Conservation (phyloP, 768 basidiomycete genomes). For the Daedaleopsis sinensis region DNA sequence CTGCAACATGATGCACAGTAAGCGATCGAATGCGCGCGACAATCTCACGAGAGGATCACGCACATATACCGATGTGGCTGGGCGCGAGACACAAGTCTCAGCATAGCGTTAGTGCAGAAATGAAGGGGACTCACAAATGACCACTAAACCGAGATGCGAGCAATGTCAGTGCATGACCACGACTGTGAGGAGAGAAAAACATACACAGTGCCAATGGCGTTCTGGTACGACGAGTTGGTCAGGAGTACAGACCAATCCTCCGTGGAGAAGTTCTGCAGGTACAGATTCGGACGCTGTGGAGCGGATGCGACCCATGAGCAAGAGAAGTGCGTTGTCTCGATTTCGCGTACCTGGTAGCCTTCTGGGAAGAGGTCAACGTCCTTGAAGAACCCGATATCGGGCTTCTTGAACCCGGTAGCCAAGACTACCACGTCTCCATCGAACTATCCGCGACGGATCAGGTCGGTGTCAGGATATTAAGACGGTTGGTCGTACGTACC, state of each 20-base stretch:
- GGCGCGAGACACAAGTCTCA: not conserved
- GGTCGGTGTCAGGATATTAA: not conserved
- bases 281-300: slow-evolving; percentile 47
- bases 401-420: slow-evolving; percentile 56
- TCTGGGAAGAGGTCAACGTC: slow-evolving; percentile 53
- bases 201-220: slow-evolving; percentile 47
- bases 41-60: slow-evolving; percentile 9
- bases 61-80: slow-evolving; percentile 59
- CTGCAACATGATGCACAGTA: slow-evolving; percentile 20
- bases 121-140: slow-evolving; percentile 40
- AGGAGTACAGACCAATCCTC: slow-evolving; percentile 55
- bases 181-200: slow-evolving; percentile 4
- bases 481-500: slow-evolving; percentile 10
- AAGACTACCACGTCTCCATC: slow-evolving; percentile 52
- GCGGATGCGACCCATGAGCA: not conserved
- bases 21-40: too few relatives aligned
- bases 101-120: not conserved
- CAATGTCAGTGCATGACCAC: not conserved
- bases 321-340: not conserved
- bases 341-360: slow-evolving; percentile 42
- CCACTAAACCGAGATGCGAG: slow-evolving; percentile 26
- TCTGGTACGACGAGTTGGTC: slow-evolving; percentile 54
- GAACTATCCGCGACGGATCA: slow-evolving; percentile 26
- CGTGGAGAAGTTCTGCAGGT: slow-evolving; percentile 57
- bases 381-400: slow-evolving; percentile 47